Evolutionary conservation across 2,329 filamentous ascomycete species (phyloP), one percentile per base, ranked within the genome.

Genomic region (Trichoderma sp.): DNA sequence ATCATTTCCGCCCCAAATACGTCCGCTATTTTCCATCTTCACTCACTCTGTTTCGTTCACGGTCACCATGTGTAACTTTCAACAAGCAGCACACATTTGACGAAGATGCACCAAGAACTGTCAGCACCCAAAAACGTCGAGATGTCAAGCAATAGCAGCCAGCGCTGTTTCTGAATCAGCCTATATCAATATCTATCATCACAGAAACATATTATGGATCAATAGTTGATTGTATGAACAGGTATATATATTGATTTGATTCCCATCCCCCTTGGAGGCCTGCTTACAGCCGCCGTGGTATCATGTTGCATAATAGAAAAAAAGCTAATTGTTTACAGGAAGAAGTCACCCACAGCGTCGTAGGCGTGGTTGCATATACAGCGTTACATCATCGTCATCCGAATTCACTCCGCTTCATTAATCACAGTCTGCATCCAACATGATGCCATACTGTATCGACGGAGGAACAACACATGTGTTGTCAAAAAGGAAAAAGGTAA

Each of bases 281-380:
- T 47, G 43, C 31, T 58, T 35, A 40, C 21, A 35, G 31, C 40
- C 43, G 7, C 68, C 55, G 31, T 70, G 68, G 68, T 70, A 70
- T 70, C 68, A 49, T 69, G 40, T 59, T 56, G 40, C 56, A 56
- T 70, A 70, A 67, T 67, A 69, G 61, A 66, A 60, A 65, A 43
- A 31, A 65, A 64, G 57, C 57, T 69, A 69, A 65, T 64, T 68
- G 60, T 69, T 65, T 69, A 69, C 67, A 69, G 67, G 53, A 69
- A 61, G 57, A 59, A 37, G 60, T 70, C 62, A 29, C 55, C 33
- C 68, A 68, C 63, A 27, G 67, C 68, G 56, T 69, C 59, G 59
- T 53, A 49, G 52, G 66, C 56, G 55, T 68, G 58, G n/a, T 68
- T 59, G 52, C 27, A 62, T 62, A 61, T 53, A 55, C 59, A 56